phyloP scores from a whole-genome alignment of 2,329 filamentous ascomycete genomes.

The Microsporum canis region DNA sequence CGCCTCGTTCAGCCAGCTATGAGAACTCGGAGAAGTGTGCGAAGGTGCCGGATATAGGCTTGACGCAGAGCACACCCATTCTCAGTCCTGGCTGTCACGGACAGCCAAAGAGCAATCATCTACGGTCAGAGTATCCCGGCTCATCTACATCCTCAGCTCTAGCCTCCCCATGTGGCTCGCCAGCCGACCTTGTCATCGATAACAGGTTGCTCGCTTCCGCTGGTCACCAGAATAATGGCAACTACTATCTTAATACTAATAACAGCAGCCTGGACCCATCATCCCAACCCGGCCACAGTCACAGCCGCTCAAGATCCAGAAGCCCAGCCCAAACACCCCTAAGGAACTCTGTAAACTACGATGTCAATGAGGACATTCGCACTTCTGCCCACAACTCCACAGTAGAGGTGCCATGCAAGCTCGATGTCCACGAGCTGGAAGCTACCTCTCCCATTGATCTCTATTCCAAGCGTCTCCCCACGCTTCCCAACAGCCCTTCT shows the following conservation, averaged over 20 bases:
- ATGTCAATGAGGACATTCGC: background rate
- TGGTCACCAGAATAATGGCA: background rate
- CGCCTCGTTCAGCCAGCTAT: constrained; percentile 18
- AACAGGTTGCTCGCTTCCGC: background rate
- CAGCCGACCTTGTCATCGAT: constrained; percentile 1
- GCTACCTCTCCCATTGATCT: background rate
- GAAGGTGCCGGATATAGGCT: background rate
- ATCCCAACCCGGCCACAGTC: background rate
- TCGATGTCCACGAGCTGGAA: background rate
- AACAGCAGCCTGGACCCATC: background rate
- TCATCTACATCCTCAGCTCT: background rate
- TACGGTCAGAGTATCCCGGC: background rate
- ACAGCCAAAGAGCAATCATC: background rate
- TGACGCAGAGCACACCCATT: background rate
- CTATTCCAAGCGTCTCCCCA: constrained; percentile 33
- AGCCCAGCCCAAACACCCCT: background rate
- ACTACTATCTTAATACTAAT: background rate
- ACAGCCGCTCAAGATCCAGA: background rate
- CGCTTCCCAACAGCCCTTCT: constrained; percentile 37
- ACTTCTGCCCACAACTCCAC: background rate
- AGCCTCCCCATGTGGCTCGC: background rate
- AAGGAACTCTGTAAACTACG: background rate
- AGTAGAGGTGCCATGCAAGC: background rate
- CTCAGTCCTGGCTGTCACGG: background rate
- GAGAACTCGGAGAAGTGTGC: constrained; percentile 2